phyloP scores from a whole-genome alignment of 2,329 filamentous ascomycete genomes.

The Ascosphaera apis region DNA sequence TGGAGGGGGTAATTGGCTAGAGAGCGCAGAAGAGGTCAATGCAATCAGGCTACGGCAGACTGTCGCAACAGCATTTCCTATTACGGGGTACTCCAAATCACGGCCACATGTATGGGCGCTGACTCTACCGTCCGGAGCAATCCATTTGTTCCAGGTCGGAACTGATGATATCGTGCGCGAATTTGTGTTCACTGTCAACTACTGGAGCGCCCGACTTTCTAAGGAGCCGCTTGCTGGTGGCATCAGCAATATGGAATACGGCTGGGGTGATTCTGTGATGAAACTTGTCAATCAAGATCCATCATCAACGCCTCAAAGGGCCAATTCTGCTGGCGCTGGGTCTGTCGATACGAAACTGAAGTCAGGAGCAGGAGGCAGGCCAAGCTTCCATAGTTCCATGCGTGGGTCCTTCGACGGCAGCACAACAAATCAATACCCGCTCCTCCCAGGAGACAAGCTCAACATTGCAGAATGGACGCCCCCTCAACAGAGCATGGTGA shows the following conservation, averaged over 20 bases:
- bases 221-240: slow-evolving; percentile 84
- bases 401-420: slow-evolving; percentile 44
- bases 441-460: slow-evolving; percentile 65
- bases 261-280: slow-evolving; percentile 75
- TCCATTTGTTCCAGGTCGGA: slow-evolving; percentile 95
- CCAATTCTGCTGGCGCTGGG: slow-evolving; percentile 10
- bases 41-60: slow-evolving; percentile 77
- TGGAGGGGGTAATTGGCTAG: slow-evolving; percentile 93
- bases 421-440: slow-evolving; percentile 35
- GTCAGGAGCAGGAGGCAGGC: too few species aligned
- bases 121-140: slow-evolving; percentile 72
- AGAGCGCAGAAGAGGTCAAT: slow-evolving; percentile 76
- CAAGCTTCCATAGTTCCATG: slow-evolving; percentile 37
- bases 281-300: slow-evolving; percentile 40
- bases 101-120: slow-evolving; percentile 87
- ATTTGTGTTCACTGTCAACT: slow-evolving; percentile 86
- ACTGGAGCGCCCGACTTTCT: slow-evolving; percentile 86
- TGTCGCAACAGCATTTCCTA: slow-evolving; percentile 68
- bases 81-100: slow-evolving; percentile 77
- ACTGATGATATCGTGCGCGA: slow-evolving; percentile 87
- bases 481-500: slow-evolving; percentile 72
- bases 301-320: slow-evolving; percentile 13
- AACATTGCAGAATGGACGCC: slow-evolving; percentile 73
- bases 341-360: too few species aligned
- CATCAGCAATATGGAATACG: slow-evolving; percentile 92